Percentiles rank a stretch among this genome's conserved stretches.
Conservation (phyloP, 257 asterid genomes). For the Striga asiatica region DNA sequence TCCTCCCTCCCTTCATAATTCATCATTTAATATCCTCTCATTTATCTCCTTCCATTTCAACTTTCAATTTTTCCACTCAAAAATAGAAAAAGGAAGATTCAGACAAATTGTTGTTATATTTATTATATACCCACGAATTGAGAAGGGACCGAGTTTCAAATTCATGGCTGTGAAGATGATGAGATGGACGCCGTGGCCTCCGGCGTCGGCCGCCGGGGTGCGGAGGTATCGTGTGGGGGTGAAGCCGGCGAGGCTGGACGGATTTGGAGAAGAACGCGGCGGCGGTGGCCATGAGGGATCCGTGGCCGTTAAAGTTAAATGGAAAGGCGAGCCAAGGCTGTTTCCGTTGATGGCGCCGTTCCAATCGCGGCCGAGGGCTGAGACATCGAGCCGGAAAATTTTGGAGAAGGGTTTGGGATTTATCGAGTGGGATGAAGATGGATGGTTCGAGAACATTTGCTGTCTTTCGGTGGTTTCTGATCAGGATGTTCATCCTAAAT, state of each 20-base stretch:
- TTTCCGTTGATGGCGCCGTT: constrained; percentile 38
- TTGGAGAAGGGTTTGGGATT: constrained; percentile 15
- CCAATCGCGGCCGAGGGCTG: constrained; percentile 25
- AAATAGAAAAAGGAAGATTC: neutral
- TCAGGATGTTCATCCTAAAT: constrained; percentile 20
- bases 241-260: constrained; percentile 34
- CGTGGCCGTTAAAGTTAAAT: constrained; percentile 36
- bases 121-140: too few species aligned
- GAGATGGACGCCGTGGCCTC: neutral
- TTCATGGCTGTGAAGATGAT: constrained; percentile 25
- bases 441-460: constrained; percentile 41
- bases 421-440: constrained; percentile 36
- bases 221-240: constrained; percentile 50
- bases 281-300: constrained; percentile 10
- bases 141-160: neutral
- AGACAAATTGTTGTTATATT: neutral
- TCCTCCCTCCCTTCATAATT: too few species aligned
- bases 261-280: constrained; percentile 7
- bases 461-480: constrained; percentile 26
- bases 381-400: constrained; percentile 24
- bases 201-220: constrained; percentile 13
- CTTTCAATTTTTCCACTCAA: neutral
- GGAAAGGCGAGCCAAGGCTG: constrained; percentile 58
- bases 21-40: too few species aligned
- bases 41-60: too few species aligned